Conservation (phyloP, 306 rosid genomes). For the Canavalia ensiformis region DNA sequence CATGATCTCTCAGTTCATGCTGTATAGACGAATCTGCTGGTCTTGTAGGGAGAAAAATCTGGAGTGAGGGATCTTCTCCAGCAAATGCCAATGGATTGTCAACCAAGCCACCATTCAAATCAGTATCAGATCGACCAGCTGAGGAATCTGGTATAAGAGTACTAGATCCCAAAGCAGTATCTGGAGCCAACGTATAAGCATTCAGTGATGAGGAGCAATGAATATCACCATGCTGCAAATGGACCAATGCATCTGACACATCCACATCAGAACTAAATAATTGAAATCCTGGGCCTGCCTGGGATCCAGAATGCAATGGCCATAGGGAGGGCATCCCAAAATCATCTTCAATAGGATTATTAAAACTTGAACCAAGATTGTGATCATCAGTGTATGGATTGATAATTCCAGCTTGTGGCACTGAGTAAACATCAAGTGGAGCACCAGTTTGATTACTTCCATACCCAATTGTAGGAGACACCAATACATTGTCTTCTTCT, state of each 20-base stretch:
- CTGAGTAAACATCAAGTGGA: slow-evolving; percentile 62
- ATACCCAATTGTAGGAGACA: slow-evolving; percentile 60
- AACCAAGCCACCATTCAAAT: slow-evolving; percentile 82
- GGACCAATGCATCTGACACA: slow-evolving; percentile 71
- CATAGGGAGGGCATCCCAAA: slow-evolving; percentile 72
- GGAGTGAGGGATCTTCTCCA: slow-evolving; percentile 92
- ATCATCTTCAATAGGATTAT: slow-evolving; percentile 66
- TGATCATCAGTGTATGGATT: slow-evolving; percentile 78
- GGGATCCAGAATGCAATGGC: slow-evolving; percentile 78
- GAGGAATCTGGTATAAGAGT: slow-evolving; percentile 65
- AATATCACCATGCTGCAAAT: slow-evolving; percentile 70
- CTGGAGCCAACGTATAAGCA: slow-evolving; percentile 75
- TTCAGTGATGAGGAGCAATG: slow-evolving; percentile 79
- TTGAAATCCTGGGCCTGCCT: slow-evolving; percentile 78
- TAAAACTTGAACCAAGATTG: slow-evolving; percentile 67
- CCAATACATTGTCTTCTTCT: slow-evolving; percentile 77
- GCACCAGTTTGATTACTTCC: slow-evolving; percentile 59
- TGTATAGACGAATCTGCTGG: slow-evolving; percentile 77
- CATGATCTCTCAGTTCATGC: slow-evolving; percentile 77
- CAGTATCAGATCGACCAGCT: slow-evolving; percentile 67
- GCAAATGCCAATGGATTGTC: slow-evolving; percentile 89
- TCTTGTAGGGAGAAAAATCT: slow-evolving; percentile 95
- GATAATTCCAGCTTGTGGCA: slow-evolving; percentile 66
- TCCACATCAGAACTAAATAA: slow-evolving; percentile 81
- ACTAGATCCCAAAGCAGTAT: slow-evolving; percentile 69